Conservation (phyloP, 768 basidiomycete genomes). For the Boletus subparvulus region DNA sequence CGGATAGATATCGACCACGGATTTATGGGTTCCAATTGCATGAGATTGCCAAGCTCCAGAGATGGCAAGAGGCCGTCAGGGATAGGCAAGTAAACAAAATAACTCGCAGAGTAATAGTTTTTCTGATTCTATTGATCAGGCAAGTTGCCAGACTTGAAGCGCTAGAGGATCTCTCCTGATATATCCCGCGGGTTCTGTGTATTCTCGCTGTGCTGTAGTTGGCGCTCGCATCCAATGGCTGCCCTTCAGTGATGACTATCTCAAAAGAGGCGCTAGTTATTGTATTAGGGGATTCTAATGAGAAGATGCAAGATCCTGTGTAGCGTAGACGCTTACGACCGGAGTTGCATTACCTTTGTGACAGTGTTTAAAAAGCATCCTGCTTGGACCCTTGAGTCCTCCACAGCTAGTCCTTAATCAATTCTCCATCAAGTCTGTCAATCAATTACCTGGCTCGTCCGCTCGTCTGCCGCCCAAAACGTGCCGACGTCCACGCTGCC, state of each 20-base stretch:
- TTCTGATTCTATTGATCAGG: conserved; percentile 25
- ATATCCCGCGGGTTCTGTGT: not conserved
- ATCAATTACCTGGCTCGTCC: no score
- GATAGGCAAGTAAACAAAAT: conserved; percentile 57
- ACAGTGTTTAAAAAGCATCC: no score
- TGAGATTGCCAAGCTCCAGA: conserved; percentile 87
- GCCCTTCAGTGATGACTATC: not conserved
- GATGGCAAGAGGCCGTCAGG: conserved; percentile 94
- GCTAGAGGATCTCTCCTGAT: conserved; percentile 37
- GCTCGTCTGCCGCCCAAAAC: no score
- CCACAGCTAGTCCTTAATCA: no score
- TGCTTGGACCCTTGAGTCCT: no score
- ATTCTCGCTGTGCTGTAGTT: conserved; percentile 9
- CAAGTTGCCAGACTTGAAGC: conserved; percentile 54
- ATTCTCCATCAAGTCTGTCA: no score
- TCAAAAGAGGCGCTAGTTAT: not conserved
- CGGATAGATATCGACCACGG: conserved; percentile 87
- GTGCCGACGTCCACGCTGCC: no score
- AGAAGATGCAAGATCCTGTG: not conserved
- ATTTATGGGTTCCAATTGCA: conserved; percentile 98
- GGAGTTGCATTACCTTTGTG: not conserved
- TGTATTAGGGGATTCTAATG: not conserved
- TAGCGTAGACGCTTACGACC: not conserved
- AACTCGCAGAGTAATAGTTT: not conserved
- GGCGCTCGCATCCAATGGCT: not conserved